phyloP scores from a whole-genome alignment of 495 filamentous ascomycete species.

The Penicillium crystallinum region DNA sequence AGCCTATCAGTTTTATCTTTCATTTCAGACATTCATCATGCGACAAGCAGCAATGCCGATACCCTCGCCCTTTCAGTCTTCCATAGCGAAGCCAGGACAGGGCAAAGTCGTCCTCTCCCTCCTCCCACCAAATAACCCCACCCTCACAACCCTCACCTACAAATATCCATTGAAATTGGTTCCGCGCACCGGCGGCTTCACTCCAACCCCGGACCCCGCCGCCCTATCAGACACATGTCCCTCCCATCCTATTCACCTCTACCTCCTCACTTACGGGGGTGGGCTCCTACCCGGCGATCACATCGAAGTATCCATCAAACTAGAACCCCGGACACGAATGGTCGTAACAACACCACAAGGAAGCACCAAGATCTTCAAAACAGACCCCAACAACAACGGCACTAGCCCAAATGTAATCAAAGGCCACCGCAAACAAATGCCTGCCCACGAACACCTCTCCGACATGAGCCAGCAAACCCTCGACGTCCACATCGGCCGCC shows the following conservation, averaged over 20 bases:
- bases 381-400: slow-evolving; percentile 40
- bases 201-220: slow-evolving; percentile 24
- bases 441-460: slow-evolving; percentile 21
- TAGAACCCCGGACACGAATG: slow-evolving; percentile 62
- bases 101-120: slow-evolving; percentile 70
- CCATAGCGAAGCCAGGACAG: slow-evolving; percentile 66
- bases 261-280: slow-evolving; percentile 91
- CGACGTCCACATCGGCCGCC: slow-evolving; percentile 53
- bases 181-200: slow-evolving; percentile 51
- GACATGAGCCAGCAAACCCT: slow-evolving; percentile 65
- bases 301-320: slow-evolving; percentile 64
- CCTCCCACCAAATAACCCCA: slow-evolving; percentile 64
- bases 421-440: slow-evolving; percentile 24
- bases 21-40: slow-evolving; percentile 14
- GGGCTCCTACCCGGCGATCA: slow-evolving; percentile 83
- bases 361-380: slow-evolving; percentile 92
- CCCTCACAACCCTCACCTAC: slow-evolving; percentile 71
- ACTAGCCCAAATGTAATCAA: slow-evolving; percentile 23
- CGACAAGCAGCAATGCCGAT: slow-evolving; percentile 35
- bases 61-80: slow-evolving; percentile 61
- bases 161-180: slow-evolving; percentile 95
- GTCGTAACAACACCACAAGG: slow-evolving; percentile 84
- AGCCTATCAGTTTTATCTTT: background rate
- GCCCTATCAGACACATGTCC: slow-evolving; percentile 23
- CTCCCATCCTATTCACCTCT: slow-evolving; percentile 55